Evolutionary conservation across 139 green algal species (phyloP), one percentile per base, ranked within the genome.

Genomic region (Ettlia oleoabundans): DNA sequence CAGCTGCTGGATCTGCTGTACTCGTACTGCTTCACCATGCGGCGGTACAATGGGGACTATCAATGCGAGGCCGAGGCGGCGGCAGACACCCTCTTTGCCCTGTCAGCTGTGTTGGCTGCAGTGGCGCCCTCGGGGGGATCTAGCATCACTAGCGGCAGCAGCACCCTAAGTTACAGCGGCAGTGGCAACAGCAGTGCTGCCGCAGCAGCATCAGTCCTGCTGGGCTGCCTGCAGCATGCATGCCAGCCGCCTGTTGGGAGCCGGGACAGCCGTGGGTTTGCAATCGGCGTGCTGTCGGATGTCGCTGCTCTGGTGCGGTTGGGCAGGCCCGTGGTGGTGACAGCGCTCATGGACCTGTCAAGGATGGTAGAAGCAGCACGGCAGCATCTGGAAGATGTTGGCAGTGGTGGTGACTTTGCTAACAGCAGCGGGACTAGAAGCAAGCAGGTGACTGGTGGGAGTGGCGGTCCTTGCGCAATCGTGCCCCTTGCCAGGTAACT

Each of bases 1-100:
- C 89, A 93, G 76, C 68, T 92, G 52, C 53, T 91, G 40, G 85
- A 94, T 58, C 37, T 93, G 40, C 33, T 95, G 61, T 95, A 90
- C 51, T 66, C 82, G 30, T 95, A 95, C 85, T 93, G 88, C 83
- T 43, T 85, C 30, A 61, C 84, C 0, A 40, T 92, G 71, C 82
- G 89, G 40, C 76, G 76, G 51, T 93, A 84, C 75, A 87, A 93
- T 66, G 92, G 92, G 0, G 84, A 93, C 42, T 90, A 70, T 18
- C 24, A 1, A 2, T 47, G 73, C 5, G 75, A 88, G 19, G 38
- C 76, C 0, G 37, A 69, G n/a, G 71, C 80, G 2, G 88, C 82
- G 8, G 75, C 76, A n/a, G 75, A 62, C 22, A 32, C 68, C 66
- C 30, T 86, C 38, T 75, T 86, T 42, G 65, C 75, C 2, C 67